These are phyloP conservation scores for Colletotrichum limetticola DNA, from an alignment of 2,329 filamentous ascomycete species.

Conservation along the genomic window DNA sequence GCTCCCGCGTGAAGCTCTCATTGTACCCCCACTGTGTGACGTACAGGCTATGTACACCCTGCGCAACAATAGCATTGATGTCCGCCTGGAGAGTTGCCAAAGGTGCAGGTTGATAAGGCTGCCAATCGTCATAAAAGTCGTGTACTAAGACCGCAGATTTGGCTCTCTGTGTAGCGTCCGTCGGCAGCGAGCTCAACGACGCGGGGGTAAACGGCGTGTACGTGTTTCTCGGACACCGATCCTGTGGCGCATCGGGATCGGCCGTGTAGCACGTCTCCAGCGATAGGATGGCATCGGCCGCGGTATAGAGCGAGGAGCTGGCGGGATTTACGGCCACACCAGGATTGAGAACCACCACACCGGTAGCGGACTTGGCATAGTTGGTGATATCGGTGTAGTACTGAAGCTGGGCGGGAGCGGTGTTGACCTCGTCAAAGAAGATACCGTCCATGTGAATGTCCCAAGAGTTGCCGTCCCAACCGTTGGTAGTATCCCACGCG, in stretches of 20 bases:
- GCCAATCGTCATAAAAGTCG: conserved; percentile 3
- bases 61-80: conserved; percentile 5
- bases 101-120: conserved; percentile 1
- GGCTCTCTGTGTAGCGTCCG: not conserved
- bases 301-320: not conserved
- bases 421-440: conserved; percentile 19
- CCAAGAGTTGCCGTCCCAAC: not conserved
- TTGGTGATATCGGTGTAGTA: conserved; percentile 8
- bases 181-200: not conserved
- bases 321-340: not conserved
- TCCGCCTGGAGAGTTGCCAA: not conserved
- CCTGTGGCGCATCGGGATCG: conserved; percentile 1
- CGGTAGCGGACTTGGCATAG: not conserved
- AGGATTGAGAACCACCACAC: conserved; percentile 3
- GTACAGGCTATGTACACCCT: conserved; percentile 4
- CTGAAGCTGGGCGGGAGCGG: not conserved
- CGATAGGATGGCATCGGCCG: not conserved
- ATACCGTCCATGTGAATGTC: conserved; percentile 9
- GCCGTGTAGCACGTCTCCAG: conserved; percentile 14
- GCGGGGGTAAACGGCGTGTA: conserved; percentile 12
- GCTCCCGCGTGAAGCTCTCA: conserved; percentile 12
- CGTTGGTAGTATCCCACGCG: not conserved
- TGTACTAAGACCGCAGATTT: conserved; percentile 9
- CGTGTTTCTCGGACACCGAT: conserved; percentile 8
- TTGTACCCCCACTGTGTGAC: conserved; percentile 19